These are phyloP conservation scores for Xerocomus brunneocitrinus DNA, from an alignment of 768 basidiomycete species.

Conservation along the genomic window DNA sequence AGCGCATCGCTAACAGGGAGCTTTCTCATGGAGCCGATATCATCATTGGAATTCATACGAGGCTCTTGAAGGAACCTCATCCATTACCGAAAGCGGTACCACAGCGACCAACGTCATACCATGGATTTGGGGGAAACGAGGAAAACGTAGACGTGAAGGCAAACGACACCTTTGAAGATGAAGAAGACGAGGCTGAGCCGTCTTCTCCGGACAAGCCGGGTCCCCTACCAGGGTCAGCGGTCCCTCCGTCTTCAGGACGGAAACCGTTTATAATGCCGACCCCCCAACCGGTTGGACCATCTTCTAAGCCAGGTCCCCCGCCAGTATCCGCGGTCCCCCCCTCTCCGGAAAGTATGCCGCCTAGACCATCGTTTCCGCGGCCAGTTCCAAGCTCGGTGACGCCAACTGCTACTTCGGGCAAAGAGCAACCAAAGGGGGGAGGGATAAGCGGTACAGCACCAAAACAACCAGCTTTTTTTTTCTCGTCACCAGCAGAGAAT, in stretches of 20 bases:
- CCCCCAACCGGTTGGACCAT: not conserved
- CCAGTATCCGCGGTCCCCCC: not conserved
- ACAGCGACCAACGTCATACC: not conserved
- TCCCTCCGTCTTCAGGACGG: not conserved
- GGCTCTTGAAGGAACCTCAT: conserved; percentile 9
- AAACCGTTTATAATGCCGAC: no score
- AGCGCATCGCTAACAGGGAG: conserved; percentile 16
- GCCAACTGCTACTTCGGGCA: not conserved
- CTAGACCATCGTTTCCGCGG: not conserved
- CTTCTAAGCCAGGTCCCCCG: not conserved
- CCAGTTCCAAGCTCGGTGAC: not conserved
- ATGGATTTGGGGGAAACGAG: not conserved
- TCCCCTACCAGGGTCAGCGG: not conserved
- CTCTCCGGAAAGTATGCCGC: not conserved
- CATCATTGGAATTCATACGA: conserved; percentile 15
- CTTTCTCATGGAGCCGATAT: conserved; percentile 20
- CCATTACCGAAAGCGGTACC: not conserved
- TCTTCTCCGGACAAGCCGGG: not conserved
- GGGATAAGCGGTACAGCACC: not conserved
- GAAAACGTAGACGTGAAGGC: not conserved
- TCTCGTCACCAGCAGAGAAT: not conserved
- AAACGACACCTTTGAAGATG: not conserved
- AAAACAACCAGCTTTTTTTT: not conserved
- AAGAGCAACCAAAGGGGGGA: not conserved
- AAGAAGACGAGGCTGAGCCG: not conserved